Conservation (phyloP, 371 early-diverging fungal genomes). For the Vairimorpha ceranae region DNA sequence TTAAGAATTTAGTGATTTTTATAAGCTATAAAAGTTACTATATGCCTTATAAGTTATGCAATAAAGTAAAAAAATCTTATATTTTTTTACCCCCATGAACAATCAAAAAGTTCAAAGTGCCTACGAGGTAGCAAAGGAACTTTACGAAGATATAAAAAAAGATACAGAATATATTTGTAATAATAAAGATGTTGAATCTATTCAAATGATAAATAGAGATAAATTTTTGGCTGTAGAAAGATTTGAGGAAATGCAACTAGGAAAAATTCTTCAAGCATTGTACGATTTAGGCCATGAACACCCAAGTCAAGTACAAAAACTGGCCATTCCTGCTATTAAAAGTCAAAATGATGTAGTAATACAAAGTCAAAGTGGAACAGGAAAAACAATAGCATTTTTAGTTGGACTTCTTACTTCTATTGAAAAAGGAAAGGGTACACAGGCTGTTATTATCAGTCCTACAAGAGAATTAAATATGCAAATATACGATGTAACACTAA, state of each 20-base stretch:
- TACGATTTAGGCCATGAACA: conserved; percentile 91
- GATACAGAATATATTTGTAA: conserved; percentile 24
- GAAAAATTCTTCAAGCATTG: conserved; percentile 71
- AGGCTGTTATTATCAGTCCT: conserved; percentile 86
- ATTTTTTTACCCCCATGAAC: conserved; percentile 11
- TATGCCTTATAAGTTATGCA: no score
- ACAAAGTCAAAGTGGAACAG: conserved; percentile 74
- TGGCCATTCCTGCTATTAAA: conserved; percentile 86
- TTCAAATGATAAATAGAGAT: conserved; percentile 13
- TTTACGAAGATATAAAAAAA: conserved; percentile 29
- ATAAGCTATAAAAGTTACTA: no score
- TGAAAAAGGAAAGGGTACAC: conserved; percentile 55
- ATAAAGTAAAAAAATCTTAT: no score
- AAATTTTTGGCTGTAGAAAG: conserved; percentile 19
- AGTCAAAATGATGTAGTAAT: conserved; percentile 73
- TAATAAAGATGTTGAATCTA: neutral
- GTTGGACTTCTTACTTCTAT: conserved; percentile 38
- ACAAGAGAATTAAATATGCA: conserved; percentile 90
- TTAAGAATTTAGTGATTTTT: no score
- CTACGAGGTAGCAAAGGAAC: conserved; percentile 46
- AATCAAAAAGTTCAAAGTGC: conserved; percentile 21
- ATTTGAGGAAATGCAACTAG: conserved; percentile 46
- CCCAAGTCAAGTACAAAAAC: conserved; percentile 97
- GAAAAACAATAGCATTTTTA: conserved; percentile 94
- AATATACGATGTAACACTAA: conserved; percentile 76